Evolutionary conservation across 1,284 basidiomycete species (phyloP).

Genomic region (Mycosarcoma maydis): DNA sequence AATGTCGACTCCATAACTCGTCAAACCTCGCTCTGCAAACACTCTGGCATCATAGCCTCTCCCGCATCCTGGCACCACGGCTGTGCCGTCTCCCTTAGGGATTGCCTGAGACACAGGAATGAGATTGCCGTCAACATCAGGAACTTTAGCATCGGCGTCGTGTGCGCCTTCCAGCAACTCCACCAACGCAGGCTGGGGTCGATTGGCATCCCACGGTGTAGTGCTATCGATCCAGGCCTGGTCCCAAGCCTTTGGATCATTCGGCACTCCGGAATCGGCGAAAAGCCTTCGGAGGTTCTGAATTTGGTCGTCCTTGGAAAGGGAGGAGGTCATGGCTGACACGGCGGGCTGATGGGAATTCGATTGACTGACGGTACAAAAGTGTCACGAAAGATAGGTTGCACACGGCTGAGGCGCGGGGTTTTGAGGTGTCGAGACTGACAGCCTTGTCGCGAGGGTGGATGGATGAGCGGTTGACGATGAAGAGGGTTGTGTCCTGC

Average conservation of each 20-base stretch:
- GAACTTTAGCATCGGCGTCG: slow-evolving; percentile 21
- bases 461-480: no score
- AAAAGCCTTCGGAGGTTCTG: slow-evolving; percentile 36
- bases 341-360: no score
- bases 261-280: slow-evolving; percentile 30
- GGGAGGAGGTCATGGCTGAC: background rate
- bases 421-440: no score
- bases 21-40: slow-evolving; percentile 44
- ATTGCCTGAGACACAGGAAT: slow-evolving; percentile 25
- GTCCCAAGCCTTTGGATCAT: slow-evolving; percentile 54
- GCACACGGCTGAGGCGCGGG: no score
- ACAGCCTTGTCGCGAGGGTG: no score
- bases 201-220: slow-evolving; percentile 51
- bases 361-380: no score
- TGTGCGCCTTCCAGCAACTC: slow-evolving; percentile 34
- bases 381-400: no score
- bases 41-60: slow-evolving; percentile 48
- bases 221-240: slow-evolving; percentile 46
- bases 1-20: slow-evolving; percentile 46
- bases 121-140: slow-evolving; percentile 7
- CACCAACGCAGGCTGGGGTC: slow-evolving; percentile 46
- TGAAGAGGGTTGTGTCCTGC: no score
- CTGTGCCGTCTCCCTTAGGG: slow-evolving; percentile 20
- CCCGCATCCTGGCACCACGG: slow-evolving; percentile 43
- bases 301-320: slow-evolving; percentile 27